Base-by-base conservation (phyloP, 176 grass and related monocot species). In the Bonia amplexicaulis region DNA sequence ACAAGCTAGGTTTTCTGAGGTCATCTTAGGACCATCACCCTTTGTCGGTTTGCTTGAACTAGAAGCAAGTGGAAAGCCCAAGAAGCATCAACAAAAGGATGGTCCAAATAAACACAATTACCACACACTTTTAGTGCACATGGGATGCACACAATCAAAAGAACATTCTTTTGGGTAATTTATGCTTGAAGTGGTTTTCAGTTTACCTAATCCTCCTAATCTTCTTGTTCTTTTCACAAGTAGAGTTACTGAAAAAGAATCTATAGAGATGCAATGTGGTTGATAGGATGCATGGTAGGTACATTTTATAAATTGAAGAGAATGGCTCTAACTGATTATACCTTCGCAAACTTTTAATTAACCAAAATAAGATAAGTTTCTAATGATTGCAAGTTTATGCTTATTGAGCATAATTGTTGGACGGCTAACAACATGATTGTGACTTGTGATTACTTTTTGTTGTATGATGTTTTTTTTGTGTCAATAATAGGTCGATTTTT, bases 361-460 rank as follows among this genome's bases (percentile, higher is more conserved):
- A 42, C 14, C 9, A 76, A 52, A 52, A 75, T 65, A 53, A 42
- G 44, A 75, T 27, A 66, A 6, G 59, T 19, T 35, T 76, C 22
- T 51, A 76, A 52, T 83, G 37, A 84, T 84, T 54, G 22, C 13
- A 26, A 65, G 19, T 37, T 19, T 37, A 84, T 16, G 5, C 9
- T 53, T 66, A 20, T 26, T 63, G 12, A 63, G 42, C 40, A 37
- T 62, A 35, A 26, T 74, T 35, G 29, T 51, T 84, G 46, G 57
- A 73, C 57, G 81, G 70, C 81, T 84, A 52, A 65, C 55, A 74
- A 52, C 25, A 65, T 74, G 69, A 65, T 84, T 74, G 27, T 65
- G 69, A 83, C 69, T 49, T 37, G 16, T 23, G 44, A 63, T 73
- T 63, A 62, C 19, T 17, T 51, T 61, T 49, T 11, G 69, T 11